These are phyloP conservation scores for Coprinopsis cinerea DNA, from an alignment of 768 basidiomycete genomes.

Conservation along the genomic window DNA sequence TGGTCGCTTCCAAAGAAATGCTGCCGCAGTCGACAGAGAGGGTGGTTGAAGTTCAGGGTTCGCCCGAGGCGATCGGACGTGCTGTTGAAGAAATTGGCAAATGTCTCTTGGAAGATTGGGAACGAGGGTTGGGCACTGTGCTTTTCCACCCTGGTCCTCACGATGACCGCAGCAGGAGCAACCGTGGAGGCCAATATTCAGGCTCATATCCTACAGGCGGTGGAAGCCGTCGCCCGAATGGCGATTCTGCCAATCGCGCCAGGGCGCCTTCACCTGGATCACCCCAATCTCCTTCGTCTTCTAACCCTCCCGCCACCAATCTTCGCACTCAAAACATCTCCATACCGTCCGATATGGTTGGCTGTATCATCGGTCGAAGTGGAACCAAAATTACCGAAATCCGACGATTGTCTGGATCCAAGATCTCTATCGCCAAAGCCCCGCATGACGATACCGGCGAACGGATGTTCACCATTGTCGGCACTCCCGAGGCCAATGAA, in stretches of 20 bases:
- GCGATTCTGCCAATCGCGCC: slow-evolving; percentile 42
- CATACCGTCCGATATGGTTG: slow-evolving; percentile 99
- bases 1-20: slow-evolving; percentile 99
- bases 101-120: slow-evolving; percentile 95
- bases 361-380: slow-evolving; percentile 91
- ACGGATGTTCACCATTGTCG: slow-evolving; percentile 98
- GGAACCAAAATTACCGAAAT: slow-evolving; percentile 99
- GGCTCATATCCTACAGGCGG: slow-evolving; percentile 30
- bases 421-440: slow-evolving; percentile 97
- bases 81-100: slow-evolving; percentile 96
- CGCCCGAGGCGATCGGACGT: slow-evolving; percentile 85
- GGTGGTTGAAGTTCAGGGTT: slow-evolving; percentile 95
- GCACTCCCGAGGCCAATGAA: slow-evolving; percentile 94
- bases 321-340: slow-evolving; percentile 98
- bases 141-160: slow-evolving; percentile 92
- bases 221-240: slow-evolving; percentile 57
- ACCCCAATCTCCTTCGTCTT: slow-evolving; percentile 39
- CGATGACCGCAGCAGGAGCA: slow-evolving; percentile 52
- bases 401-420: slow-evolving; percentile 93
- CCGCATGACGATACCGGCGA: slow-evolving; percentile 99
- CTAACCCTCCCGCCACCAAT: slow-evolving; percentile 62
- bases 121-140: slow-evolving; percentile 88
- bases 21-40: slow-evolving; percentile 98
- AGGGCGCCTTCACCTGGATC: slow-evolving; percentile 43
- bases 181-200: slow-evolving; percentile 49